Evolutionary conservation across 257 asterid genomes (phyloP).

Genomic region (Fraxinus americana): DNA sequence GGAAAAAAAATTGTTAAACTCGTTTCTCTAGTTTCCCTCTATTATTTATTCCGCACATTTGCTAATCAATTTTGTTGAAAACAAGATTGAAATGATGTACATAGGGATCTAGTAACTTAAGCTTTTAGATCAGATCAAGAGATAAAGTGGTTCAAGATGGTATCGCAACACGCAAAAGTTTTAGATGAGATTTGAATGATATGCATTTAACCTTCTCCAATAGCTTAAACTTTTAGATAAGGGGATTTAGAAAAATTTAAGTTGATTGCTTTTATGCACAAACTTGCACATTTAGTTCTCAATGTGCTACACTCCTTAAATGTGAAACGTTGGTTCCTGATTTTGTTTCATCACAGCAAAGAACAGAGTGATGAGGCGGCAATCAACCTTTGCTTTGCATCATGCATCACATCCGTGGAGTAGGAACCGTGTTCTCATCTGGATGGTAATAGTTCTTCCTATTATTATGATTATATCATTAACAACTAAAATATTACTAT

Average conservation of each 20-base stretch:
- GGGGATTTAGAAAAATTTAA: not conserved
- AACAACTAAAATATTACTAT: too few relatives aligned
- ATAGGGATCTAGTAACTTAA: not conserved
- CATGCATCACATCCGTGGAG: slow-evolving; percentile 99
- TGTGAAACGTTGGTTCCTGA: not conserved
- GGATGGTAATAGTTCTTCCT: slow-evolving; percentile 66
- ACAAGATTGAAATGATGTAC: too few relatives aligned
- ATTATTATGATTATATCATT: not conserved
- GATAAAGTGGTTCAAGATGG: too few relatives aligned
- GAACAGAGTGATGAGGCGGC: slow-evolving; percentile 82
- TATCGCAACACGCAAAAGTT: too few relatives aligned
- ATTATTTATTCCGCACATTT: not conserved
- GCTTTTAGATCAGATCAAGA: not conserved
- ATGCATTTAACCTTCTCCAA: too few relatives aligned
- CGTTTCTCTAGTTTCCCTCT: not conserved
- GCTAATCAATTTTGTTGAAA: too few relatives aligned
- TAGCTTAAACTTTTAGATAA: not conserved
- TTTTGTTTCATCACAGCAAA: slow-evolving; percentile 35
- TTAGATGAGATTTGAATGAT: too few relatives aligned
- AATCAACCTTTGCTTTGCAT: slow-evolving; percentile 75
- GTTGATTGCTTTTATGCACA: not conserved
- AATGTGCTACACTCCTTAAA: not conserved
- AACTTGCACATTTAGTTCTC: not conserved
- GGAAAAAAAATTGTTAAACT: not conserved
- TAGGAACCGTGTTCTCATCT: slow-evolving; percentile 71